A percentile compares a stretch with the other conserved stretches of the same genome.
These are phyloP conservation scores for Cryptococcus hybrid DNA, from an alignment of 1,284 basidiomycete genomes.

Conservation along the genomic window DNA sequence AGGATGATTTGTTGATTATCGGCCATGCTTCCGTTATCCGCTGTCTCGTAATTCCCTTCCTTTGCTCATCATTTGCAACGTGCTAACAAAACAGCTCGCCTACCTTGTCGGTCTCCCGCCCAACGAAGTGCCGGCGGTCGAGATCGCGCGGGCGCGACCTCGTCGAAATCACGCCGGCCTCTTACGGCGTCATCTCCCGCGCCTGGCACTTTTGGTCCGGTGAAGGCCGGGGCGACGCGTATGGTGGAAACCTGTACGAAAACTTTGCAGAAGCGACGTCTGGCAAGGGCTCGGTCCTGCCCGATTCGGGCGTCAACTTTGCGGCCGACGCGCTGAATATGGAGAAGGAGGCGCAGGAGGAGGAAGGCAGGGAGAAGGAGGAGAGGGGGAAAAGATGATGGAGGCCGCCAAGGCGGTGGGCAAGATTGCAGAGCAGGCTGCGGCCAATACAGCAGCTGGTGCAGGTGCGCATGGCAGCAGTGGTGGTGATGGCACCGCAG, in stretches of 20 bases:
- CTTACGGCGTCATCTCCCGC: constrained; percentile 82
- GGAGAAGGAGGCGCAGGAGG: constrained; percentile 43
- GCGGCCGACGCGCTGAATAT: constrained; percentile 43
- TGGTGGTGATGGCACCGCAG: not conserved
- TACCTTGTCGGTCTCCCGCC: constrained; percentile 94
- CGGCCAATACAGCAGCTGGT: no score
- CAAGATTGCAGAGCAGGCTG: constrained; percentile 4
- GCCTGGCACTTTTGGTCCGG: constrained; percentile 84
- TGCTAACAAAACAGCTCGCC: constrained; percentile 54
- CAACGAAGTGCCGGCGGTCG: constrained; percentile 92
- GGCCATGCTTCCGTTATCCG: constrained; percentile 96
- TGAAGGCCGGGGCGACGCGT: constrained; percentile 45
- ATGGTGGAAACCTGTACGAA: constrained; percentile 50
- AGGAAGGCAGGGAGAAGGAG: constrained; percentile 41
- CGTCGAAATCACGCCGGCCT: constrained; percentile 83
- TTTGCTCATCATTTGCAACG: not conserved
- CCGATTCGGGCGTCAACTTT: constrained; percentile 37
- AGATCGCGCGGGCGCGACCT: constrained; percentile 88
- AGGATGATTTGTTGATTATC: constrained; percentile 72
- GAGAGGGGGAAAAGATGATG: constrained; percentile 5
- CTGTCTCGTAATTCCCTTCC: constrained; percentile 61
- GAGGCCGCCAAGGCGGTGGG: not conserved
- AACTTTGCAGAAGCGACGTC: constrained; percentile 50
- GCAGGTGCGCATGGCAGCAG: no score
- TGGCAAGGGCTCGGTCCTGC: constrained; percentile 37